These are phyloP conservation scores for Cudoniella acicularis DNA, from an alignment of 495 filamentous ascomycete genomes.

Conservation along the genomic window DNA sequence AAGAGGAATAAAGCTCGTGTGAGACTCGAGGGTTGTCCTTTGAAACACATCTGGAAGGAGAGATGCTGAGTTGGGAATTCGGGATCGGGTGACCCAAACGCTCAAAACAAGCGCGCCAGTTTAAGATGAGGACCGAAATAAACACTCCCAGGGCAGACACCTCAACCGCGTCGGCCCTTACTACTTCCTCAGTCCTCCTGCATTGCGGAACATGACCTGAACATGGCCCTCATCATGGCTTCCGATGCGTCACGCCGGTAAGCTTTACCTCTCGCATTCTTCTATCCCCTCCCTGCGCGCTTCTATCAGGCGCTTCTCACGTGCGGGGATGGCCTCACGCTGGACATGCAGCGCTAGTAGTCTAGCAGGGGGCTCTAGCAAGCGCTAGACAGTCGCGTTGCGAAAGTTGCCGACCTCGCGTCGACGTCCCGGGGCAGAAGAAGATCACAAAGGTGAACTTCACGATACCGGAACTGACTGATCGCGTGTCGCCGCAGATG, in stretches of 20 bases:
- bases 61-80: neutral
- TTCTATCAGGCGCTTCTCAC: neutral
- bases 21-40: neutral
- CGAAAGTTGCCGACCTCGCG: constrained; percentile 2
- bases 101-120: constrained; percentile 13
- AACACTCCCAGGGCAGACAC: neutral
- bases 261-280: neutral
- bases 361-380: neutral
- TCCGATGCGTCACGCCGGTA: constrained; percentile 9
- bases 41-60: constrained; percentile 16
- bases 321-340: neutral
- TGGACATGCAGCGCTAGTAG: neutral
- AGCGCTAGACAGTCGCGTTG: neutral
- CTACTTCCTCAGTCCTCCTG: neutral
- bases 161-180: neutral
- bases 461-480: neutral
- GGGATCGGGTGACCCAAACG: constrained; percentile 8
- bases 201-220: neutral
- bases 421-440: neutral
- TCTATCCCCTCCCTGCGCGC: neutral
- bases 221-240: neutral
- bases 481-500: constrained; percentile 7
- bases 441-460: neutral
- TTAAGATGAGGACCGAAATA: constrained; percentile 6
- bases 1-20: neutral